Percentiles rank a stretch among this genome's conserved stretches.
Evolutionary conservation across 2,329 filamentous ascomycete species (phyloP).

Genomic region (Claviceps humidiphila): DNA sequence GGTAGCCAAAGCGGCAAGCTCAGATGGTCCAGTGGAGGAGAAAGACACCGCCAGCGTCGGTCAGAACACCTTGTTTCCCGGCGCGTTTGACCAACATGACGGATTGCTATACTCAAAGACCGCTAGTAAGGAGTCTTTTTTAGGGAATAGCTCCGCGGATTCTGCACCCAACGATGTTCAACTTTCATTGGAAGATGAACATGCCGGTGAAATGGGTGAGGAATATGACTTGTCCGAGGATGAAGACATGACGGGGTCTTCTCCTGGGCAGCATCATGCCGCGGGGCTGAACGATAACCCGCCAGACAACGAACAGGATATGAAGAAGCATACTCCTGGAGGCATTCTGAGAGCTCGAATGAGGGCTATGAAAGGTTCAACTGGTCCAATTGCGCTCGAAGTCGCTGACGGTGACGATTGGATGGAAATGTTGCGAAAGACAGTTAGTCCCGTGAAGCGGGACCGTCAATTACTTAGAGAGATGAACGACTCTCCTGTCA

Average conservation of each 20-base stretch:
- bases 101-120: slow-evolving; percentile 43
- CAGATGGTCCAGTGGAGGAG: slow-evolving; percentile 21
- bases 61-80: slow-evolving; percentile 48
- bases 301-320: slow-evolving; percentile 37
- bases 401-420: slow-evolving; percentile 68
- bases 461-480: slow-evolving; percentile 61
- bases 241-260: slow-evolving; percentile 67
- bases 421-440: slow-evolving; percentile 86
- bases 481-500: slow-evolving; percentile 40
- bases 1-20: slow-evolving; percentile 15
- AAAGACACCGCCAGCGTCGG: slow-evolving; percentile 48
- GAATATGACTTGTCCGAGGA: slow-evolving; percentile 65
- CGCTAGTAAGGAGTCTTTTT: slow-evolving; percentile 63
- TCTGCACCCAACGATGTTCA: slow-evolving; percentile 50
- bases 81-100: slow-evolving; percentile 60
- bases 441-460: slow-evolving; percentile 86
- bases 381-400: slow-evolving; percentile 44
- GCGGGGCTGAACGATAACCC: slow-evolving; percentile 55
- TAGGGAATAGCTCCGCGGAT: slow-evolving; percentile 83
- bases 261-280: slow-evolving; percentile 58
- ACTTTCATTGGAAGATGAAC: slow-evolving; percentile 48
- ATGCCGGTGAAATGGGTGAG: slow-evolving; percentile 44
- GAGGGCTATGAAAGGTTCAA: slow-evolving; percentile 48
- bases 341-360: slow-evolving; percentile 50
- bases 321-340: slow-evolving; percentile 37